Evolutionary conservation across 225 moss, liverwort and hornwort species (phyloP), one percentile per base, ranked within the genome.

Genomic region (Marchantia paleacea): DNA sequence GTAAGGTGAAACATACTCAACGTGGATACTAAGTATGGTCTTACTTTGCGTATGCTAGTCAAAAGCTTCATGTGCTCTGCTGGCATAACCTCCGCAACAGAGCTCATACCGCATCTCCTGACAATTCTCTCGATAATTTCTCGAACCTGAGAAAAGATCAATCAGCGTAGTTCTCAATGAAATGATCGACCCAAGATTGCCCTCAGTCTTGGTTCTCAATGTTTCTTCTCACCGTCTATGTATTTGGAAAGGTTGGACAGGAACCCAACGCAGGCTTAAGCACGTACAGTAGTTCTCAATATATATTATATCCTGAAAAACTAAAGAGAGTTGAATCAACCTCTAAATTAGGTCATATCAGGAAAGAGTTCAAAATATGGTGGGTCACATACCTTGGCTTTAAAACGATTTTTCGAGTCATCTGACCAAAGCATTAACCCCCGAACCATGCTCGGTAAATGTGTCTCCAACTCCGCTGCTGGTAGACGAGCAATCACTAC

Each of bases 341-440:
- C 22, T 12, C 25, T 10, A 14, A 10, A 71, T 19, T 11, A 10
- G 48, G 9, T 16, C n/a, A 52, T 9, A 66, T 66, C 66, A 28
- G 66, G 28, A 0, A 10, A 66, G 12, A 28, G 29, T 1, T 20
- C 18, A 50, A 22, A 9, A 58, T 8, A 18, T 7, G 39, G 19
- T 10, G 73, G 24, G 19, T 22, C 51, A 28, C 78, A 10, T 15
- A 99, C 99, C 91, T 99, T 99, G 61, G 99, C 95, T 86, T 94
- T 99, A 81, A 99, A 99, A 79, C 93, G 99, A 86, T 99, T 99
- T 78, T 99, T 99, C n/a, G 99, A 91, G 78, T 99, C 99, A 82
- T 95, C 99, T 53, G 94, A 94, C 99, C 99, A 99, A 9, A 99
- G 90, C 86, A 99, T 91, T 83, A 99, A 88, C 50, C 99, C 99